These are phyloP conservation scores for Panaeolus papilionaceus DNA, from an alignment of 768 basidiomycete genomes.

Conservation along the genomic window DNA sequence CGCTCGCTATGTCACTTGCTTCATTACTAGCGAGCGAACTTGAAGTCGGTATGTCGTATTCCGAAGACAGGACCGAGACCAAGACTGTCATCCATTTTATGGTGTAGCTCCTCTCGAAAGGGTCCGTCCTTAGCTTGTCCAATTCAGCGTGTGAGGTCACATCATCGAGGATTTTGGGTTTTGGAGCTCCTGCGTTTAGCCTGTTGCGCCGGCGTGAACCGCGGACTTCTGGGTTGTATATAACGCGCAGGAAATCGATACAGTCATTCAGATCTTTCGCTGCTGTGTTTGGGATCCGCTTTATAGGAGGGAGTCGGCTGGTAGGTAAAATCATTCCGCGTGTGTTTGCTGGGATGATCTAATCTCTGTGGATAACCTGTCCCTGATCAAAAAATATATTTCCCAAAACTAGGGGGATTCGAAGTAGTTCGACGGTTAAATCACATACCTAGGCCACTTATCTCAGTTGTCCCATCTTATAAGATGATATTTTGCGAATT, in stretches of 20 bases:
- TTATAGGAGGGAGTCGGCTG: slow-evolving; percentile 58
- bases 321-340: slow-evolving; percentile 49
- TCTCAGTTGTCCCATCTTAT: too few relatives aligned
- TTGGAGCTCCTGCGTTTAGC: background rate
- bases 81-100: slow-evolving; percentile 79
- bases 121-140: slow-evolving; percentile 54
- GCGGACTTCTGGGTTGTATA: slow-evolving; percentile 70
- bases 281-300: slow-evolving; percentile 42
- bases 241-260: slow-evolving; percentile 53
- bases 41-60: slow-evolving; percentile 15
- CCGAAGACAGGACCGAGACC: slow-evolving; percentile 45
- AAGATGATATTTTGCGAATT: too few relatives aligned
- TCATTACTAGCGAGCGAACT: slow-evolving; percentile 20
- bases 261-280: slow-evolving; percentile 47
- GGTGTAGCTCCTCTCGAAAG: slow-evolving; percentile 72
- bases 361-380: background rate
- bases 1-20: background rate
- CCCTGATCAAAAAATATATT: background rate
- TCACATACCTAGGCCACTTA: too few relatives aligned
- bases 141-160: slow-evolving; percentile 20
- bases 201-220: slow-evolving; percentile 53
- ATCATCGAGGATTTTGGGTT: background rate
- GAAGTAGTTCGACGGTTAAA: too few relatives aligned
- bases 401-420: too few relatives aligned
- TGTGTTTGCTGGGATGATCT: background rate